A percentile compares a stretch with the other conserved stretches of the same genome.
These are phyloP conservation scores for Saccharomyces eubayanus DNA, from an alignment of 805 yeast species.

Conservation along the genomic window DNA sequence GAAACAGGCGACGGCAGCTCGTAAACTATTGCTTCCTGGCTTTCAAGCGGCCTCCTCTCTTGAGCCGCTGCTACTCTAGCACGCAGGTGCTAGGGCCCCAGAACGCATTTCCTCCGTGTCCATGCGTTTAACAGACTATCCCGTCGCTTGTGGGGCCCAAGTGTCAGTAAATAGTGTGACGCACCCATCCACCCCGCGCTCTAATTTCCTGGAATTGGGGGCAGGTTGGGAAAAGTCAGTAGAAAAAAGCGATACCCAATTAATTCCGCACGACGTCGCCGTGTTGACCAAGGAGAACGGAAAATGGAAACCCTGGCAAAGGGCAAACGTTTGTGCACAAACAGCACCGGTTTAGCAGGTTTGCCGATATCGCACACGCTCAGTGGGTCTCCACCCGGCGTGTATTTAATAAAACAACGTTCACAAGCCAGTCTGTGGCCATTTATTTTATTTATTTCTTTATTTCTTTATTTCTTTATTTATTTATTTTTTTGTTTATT, in stretches of 20 bases:
- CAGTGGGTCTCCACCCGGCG: not conserved
- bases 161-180: not conserved
- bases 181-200: not conserved
- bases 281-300: not conserved
- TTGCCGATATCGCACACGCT: not conserved
- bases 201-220: not conserved
- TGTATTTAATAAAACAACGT: not conserved
- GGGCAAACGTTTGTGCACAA: not conserved
- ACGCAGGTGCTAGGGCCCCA: too few species aligned
- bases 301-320: not conserved
- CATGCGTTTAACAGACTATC: not conserved
- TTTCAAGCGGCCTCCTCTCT: too few species aligned
- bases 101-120: not conserved
- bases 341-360: not conserved
- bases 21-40: too few species aligned
- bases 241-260: not conserved
- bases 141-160: not conserved
- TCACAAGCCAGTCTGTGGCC: not conserved
- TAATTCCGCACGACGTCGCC: not conserved
- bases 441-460: not conserved
- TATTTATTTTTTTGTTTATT: not conserved
- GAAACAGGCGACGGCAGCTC: too few species aligned
- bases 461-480: not conserved
- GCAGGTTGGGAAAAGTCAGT: not conserved
- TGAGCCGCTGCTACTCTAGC: too few species aligned